A percentile compares a stretch with the other conserved stretches of the same genome.
Evolutionary conservation across 2,329 filamentous ascomycete genomes (phyloP).

Genomic region (Metarhizium guizhouense): DNA sequence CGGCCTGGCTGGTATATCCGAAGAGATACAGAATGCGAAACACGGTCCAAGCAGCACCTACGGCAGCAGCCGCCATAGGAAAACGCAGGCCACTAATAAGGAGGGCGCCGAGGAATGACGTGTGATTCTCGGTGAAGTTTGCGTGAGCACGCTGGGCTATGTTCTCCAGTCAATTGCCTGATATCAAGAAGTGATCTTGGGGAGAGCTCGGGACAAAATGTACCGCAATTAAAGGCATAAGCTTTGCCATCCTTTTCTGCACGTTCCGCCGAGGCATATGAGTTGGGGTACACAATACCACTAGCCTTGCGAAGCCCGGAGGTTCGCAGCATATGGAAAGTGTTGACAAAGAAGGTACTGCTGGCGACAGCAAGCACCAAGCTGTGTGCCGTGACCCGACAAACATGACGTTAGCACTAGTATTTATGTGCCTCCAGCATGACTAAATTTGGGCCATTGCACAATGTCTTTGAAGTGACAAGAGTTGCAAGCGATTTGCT

Average conservation of each 20-base stretch:
- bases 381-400: slow-evolving; percentile 26
- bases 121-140: slow-evolving; percentile 55
- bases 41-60: slow-evolving; percentile 45
- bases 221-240: slow-evolving; percentile 54
- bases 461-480: background rate
- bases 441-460: background rate
- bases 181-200: background rate
- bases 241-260: slow-evolving; percentile 45
- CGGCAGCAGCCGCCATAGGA: slow-evolving; percentile 37
- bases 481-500: background rate
- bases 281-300: slow-evolving; percentile 45
- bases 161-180: background rate
- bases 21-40: slow-evolving; percentile 43
- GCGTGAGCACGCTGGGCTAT: slow-evolving; percentile 50
- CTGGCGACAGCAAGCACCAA: slow-evolving; percentile 52
- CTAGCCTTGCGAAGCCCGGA: slow-evolving; percentile 40
- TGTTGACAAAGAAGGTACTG: slow-evolving; percentile 49
- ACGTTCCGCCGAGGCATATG: slow-evolving; percentile 46
- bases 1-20: slow-evolving; percentile 39
- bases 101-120: slow-evolving; percentile 41
- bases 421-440: background rate
- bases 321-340: slow-evolving; percentile 40
- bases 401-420: background rate
- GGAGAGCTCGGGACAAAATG: background rate
- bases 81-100: slow-evolving; percentile 47